These are phyloP conservation scores for Pascua sp. DNA, from an alignment of 1,284 basidiomycete genomes.

Conservation along the genomic window DNA sequence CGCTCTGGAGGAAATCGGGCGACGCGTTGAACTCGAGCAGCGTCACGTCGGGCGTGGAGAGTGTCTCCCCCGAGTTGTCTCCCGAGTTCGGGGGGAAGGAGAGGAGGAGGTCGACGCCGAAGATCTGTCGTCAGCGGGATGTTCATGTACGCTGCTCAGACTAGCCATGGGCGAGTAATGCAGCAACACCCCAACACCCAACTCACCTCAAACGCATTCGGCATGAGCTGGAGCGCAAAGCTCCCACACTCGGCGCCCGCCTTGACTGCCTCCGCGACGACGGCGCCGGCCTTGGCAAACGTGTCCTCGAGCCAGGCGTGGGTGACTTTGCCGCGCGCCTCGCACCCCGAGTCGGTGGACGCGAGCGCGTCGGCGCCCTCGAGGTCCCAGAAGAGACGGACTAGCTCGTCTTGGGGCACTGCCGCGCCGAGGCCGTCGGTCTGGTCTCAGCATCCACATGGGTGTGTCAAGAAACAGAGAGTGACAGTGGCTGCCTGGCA, in stretches of 20 bases:
- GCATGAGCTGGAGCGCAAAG: conserved; percentile 61
- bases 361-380: conserved; percentile 57
- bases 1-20: conserved; percentile 92
- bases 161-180: background rate
- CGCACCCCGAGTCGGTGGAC: conserved; percentile 6
- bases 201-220: conserved; percentile 81
- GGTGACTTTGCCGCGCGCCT: conserved; percentile 37
- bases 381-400: conserved; percentile 73
- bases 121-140: conserved; percentile 54
- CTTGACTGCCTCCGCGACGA: conserved; percentile 76
- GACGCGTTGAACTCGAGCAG: conserved; percentile 92
- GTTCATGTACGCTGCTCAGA: too few species aligned
- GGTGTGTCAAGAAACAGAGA: background rate
- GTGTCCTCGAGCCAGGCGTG: conserved; percentile 59
- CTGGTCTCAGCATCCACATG: conserved; percentile 11
- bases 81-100: conserved; percentile 52
- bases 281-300: conserved; percentile 61
- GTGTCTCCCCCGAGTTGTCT: conserved; percentile 18
- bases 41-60: conserved; percentile 59
- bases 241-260: conserved; percentile 71
- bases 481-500: background rate
- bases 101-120: conserved; percentile 86
- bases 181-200: background rate
- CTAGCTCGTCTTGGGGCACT: conserved; percentile 47
- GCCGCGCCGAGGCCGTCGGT: conserved; percentile 55